Conservation (phyloP, 169 alveolate genomes). For the Plasmodium gonderi region DNA sequence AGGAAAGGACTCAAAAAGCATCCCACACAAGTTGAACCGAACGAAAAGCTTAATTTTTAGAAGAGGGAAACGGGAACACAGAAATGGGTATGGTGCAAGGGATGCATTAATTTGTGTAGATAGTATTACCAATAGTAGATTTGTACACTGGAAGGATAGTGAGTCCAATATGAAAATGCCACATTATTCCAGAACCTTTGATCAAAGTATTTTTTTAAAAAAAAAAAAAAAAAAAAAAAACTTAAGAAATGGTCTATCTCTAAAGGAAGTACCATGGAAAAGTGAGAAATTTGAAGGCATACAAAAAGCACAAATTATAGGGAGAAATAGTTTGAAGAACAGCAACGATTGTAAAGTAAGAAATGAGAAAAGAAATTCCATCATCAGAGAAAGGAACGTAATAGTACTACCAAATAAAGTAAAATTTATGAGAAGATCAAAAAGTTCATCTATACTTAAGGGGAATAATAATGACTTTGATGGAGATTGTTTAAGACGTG, state of each 20-base stretch:
- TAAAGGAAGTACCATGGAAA: neutral
- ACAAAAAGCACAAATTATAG: neutral
- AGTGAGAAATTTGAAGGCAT: neutral
- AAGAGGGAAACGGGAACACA: neutral
- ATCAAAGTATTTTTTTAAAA: neutral
- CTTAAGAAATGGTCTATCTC: neutral
- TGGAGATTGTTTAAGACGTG: neutral
- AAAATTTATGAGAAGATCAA: slow-evolving; percentile 7
- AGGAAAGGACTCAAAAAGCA: neutral
- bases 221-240: neutral
- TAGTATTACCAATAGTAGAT: neutral
- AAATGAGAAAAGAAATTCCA: no score
- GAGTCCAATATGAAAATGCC: neutral
- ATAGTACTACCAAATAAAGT: neutral
- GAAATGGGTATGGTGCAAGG: neutral
- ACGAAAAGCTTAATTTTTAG: slow-evolving; percentile 15
- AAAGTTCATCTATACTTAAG: slow-evolving; percentile 13
- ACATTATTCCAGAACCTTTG: neutral
- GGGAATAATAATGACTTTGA: neutral
- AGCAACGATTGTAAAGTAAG: neutral
- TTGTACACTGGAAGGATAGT: no score
- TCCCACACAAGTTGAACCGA: neutral
- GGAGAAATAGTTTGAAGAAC: neutral
- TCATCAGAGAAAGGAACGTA: no score
- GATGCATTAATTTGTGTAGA: neutral